phyloP scores from a whole-genome alignment of 352 stramenopile genomes.

The Halophytophthora batemanensis region DNA sequence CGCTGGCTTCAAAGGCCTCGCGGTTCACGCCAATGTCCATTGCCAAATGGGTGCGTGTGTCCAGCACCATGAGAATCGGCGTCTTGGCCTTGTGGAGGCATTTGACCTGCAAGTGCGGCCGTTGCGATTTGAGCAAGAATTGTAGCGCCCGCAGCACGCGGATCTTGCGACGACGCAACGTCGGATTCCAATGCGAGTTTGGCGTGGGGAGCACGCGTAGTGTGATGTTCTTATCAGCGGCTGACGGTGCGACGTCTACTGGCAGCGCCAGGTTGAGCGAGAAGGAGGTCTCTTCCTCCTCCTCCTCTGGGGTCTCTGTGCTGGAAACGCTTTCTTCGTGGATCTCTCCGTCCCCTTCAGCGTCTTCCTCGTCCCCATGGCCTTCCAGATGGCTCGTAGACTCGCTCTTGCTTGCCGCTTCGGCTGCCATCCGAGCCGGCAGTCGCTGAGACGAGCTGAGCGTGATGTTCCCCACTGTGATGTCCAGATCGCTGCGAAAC shows the following conservation, averaged over 20 bases:
- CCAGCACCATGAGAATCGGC: slow-evolving; percentile 68
- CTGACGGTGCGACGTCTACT: slow-evolving; percentile 10
- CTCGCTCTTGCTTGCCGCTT: neutral
- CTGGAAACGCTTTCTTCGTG: slow-evolving; percentile 2
- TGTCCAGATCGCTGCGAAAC: slow-evolving; percentile 73
- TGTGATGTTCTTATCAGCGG: slow-evolving; percentile 24
- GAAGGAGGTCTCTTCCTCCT: slow-evolving; percentile 50
- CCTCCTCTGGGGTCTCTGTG: slow-evolving; percentile 5
- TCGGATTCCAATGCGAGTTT: slow-evolving; percentile 77
- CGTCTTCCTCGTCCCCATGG: slow-evolving; percentile 8
- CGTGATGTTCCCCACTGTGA: slow-evolving; percentile 58
- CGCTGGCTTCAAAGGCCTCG: slow-evolving; percentile 50
- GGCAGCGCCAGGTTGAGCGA: slow-evolving; percentile 59
- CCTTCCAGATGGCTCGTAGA: too few relatives aligned
- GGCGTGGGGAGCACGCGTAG: slow-evolving; percentile 22
- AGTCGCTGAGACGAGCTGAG: slow-evolving; percentile 14
- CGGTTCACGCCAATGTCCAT: slow-evolving; percentile 71
- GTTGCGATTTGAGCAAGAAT: slow-evolving; percentile 43
- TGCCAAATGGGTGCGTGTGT: slow-evolving; percentile 43
- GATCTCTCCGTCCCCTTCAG: slow-evolving; percentile 2
- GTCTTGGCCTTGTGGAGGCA: slow-evolving; percentile 71
- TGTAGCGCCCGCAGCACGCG: slow-evolving; percentile 52
- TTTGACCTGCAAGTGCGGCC: slow-evolving; percentile 55
- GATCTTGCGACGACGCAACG: slow-evolving; percentile 56
- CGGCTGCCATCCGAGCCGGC: slow-evolving; percentile 9